phyloP scores from a whole-genome alignment of 768 basidiomycete species.

The Fomitopsis serialis region DNA sequence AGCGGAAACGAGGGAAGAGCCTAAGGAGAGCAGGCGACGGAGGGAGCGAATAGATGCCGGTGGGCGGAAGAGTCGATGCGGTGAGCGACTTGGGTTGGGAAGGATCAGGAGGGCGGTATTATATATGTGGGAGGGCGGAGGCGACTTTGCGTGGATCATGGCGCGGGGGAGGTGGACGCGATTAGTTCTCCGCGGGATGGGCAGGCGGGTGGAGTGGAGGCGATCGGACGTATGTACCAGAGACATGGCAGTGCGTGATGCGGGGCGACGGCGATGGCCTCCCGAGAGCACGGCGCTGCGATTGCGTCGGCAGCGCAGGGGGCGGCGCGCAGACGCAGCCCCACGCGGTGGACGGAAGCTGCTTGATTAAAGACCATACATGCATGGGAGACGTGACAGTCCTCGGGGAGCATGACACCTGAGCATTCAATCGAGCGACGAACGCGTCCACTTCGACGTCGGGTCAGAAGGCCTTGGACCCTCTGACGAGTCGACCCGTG shows the following conservation, averaged over 20 bases:
- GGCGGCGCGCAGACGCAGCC: neutral
- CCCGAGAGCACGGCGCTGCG: neutral
- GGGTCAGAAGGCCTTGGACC: no score
- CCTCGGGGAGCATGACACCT: no score
- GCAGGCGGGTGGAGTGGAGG: neutral
- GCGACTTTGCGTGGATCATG: neutral
- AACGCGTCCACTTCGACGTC: no score
- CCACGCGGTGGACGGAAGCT: neutral
- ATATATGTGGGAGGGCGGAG: no score
- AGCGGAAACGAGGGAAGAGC: neutral
- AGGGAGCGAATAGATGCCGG: constrained; percentile 7
- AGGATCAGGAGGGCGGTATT: neutral
- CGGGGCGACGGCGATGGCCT: neutral
- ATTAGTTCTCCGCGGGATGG: neutral
- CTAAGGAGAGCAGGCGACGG: neutral
- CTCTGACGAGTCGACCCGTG: no score
- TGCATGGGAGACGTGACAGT: no score
- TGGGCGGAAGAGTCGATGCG: constrained; percentile 4
- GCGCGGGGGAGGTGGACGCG: neutral
- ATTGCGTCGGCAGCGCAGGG: neutral
- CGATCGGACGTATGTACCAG: no score
- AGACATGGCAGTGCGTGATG: neutral
- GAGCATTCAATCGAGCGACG: no score
- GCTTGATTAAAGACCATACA: no score
- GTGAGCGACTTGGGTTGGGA: constrained; percentile 3